These are phyloP conservation scores for Tolypocladium sp. DNA, from an alignment of 2,329 filamentous ascomycete genomes.

Conservation along the genomic window DNA sequence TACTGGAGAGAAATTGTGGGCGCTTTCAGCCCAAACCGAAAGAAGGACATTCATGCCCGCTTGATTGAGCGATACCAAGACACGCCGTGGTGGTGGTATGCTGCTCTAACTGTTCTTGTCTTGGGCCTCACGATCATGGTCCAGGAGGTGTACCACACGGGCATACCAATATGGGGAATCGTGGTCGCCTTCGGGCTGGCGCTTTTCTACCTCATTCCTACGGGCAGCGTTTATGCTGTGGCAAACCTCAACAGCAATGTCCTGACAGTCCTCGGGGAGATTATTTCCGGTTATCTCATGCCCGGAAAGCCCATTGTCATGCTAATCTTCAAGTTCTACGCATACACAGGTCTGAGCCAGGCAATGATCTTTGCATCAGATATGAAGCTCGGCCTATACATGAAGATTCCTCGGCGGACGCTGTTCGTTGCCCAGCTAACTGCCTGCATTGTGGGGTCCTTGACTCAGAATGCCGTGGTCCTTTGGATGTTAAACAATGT, in stretches of 20 bases:
- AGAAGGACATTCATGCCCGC: constrained; percentile 24
- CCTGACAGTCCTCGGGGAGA: not conserved
- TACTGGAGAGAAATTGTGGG: constrained; percentile 34
- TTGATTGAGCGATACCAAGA: constrained; percentile 23
- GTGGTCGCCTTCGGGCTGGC: not conserved
- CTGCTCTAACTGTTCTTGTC: constrained; percentile 6
- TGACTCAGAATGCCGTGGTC: not conserved
- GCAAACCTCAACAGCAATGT: not conserved
- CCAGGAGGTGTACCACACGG: not conserved
- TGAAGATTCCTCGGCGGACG: not conserved
- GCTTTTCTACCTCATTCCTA: not conserved
- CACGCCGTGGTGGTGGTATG: constrained; percentile 32
- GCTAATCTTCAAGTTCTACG: not conserved
- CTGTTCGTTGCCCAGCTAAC: not conserved
- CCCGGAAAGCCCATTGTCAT: not conserved
- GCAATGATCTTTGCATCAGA: not conserved
- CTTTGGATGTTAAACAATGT: not conserved
- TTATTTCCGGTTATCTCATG: not conserved
- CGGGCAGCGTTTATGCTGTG: not conserved
- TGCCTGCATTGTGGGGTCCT: not conserved
- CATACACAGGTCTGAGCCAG: not conserved
- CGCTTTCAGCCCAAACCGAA: constrained; percentile 33
- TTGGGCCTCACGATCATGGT: not conserved
- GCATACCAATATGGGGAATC: not conserved
- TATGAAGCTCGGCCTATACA: not conserved